phyloP scores from a whole-genome alignment of 257 asterid species.

The Fraxinus pennsylvanica region DNA sequence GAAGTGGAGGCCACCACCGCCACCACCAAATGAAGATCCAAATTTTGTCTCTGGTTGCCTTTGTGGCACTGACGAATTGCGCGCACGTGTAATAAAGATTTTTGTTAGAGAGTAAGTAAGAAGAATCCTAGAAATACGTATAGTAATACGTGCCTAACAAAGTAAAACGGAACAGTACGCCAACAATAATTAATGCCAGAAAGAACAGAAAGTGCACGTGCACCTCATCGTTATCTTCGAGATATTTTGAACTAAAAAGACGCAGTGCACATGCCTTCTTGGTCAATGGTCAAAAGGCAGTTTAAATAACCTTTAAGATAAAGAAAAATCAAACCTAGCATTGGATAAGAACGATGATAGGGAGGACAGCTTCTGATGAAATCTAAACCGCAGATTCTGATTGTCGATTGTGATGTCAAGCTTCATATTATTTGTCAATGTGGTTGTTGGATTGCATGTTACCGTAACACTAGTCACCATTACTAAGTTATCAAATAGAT shows the following conservation, averaged over 20 bases:
- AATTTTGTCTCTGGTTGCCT: not conserved
- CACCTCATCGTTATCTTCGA: conserved; percentile 39
- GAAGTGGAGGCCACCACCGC: not conserved
- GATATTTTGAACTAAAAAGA: conserved; percentile 62
- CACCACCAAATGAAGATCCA: not conserved
- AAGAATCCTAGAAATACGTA: conserved; percentile 26
- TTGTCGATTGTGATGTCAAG: not conserved
- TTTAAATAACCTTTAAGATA: not conserved
- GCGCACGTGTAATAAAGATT: not conserved
- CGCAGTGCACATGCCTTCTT: conserved; percentile 65
- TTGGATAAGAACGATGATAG: not conserved
- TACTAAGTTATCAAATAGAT: not conserved
- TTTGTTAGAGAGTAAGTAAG: not conserved
- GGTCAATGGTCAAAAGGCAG: conserved; percentile 66
- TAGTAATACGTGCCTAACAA: not conserved
- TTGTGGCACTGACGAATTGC: not conserved
- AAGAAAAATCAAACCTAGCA: too few species aligned
- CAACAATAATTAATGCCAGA: conserved; percentile 31
- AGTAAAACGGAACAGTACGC: conserved; percentile 14
- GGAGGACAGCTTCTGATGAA: not conserved
- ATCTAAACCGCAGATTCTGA: not conserved
- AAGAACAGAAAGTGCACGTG: conserved; percentile 36
- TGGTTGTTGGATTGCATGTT: not conserved
- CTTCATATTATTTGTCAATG: not conserved
- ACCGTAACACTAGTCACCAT: not conserved